Evolutionary conservation across 1,284 basidiomycete genomes (phyloP), one percentile per base, ranked within the genome.

Genomic region (Xerocomus nothofagi): DNA sequence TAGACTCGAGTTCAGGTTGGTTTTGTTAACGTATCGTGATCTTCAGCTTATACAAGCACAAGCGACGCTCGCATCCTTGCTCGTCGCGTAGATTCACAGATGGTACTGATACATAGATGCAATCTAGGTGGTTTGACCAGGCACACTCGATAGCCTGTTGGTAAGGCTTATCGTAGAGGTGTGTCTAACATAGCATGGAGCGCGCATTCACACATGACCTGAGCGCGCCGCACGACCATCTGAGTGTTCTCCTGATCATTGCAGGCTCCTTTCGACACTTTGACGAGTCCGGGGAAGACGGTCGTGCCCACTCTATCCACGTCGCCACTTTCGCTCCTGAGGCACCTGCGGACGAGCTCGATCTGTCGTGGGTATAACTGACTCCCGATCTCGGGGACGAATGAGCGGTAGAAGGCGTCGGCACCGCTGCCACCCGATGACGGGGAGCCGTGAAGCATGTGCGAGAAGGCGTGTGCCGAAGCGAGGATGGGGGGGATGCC

Each of bases 161-260:
- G 30, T 21, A 41, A n/a, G 30, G n/a, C 26, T 47, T 23, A 51
- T 32, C 33, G 39, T 29, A 23, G 18, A 21, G 51, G 11, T 15
- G 33, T n/a, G 14, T 52, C 53, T 20, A 44, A 31, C 9, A 40
- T 44, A n/a, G 40, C 42, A 58, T 58, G 37, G 12, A 88, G 69
- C 0, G 88, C 87, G 61, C 86, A 91, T 66, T 88, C 84, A 60
- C 89, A 92, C 42, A 91, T 82, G 15, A 90, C 89, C 67, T 91
- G 90, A 20, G 89, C 89, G 49, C 89, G 74, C 54, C 88, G 72
- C 4, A 92, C 87, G 30, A 91, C 82, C 9, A 81, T 83, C 72
- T 88, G 85, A 27, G 78, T 59, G 50, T 76, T 80, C 32, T 84
- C 80, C 23, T 73, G 67, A 49, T 57, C 33, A 14, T 31, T 61